Evolutionary conservation across 78 protist genomes (phyloP), one percentile per base, ranked within the genome.

Genomic region (Isochrysis galbana): DNA sequence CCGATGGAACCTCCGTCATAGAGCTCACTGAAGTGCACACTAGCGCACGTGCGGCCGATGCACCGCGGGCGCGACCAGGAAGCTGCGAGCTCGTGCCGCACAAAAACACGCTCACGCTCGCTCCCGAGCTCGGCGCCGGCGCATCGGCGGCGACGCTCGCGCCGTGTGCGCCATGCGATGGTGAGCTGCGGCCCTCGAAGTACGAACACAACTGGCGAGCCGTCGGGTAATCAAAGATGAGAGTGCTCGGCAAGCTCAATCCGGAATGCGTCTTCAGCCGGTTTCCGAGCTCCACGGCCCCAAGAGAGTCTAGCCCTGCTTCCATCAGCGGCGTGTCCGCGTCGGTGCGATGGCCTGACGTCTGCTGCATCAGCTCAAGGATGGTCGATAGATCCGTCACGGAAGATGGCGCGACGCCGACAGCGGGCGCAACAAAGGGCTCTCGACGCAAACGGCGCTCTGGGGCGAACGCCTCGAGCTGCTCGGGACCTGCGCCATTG

Each of bases 251-350:
- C 45, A 78, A n/a, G 14, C 17, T 4, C 36, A 41, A 29, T 36
- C 39, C 22, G 14, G 32, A 21, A 29, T 29, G 11, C 11, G 11
- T 19, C 32, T 39, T 29, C 47, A 78, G n/a, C 17, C 1, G 46
- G 42, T 39, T 41, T 32, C 86, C 51, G 51, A 78, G 47, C 86
- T 78, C 82, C 45, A 72, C 44, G 45, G 38, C 36, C 7, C 36
- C 82, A 5, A 72, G 82, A 38, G 82, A 72, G 82, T 72, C 82
- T 38, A 72, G 39, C 82, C 82, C 82, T 25, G 44, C 82, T 25
- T 72, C 82, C 36, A 5, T n/a, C 19, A 72, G 22, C 25, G 82
- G 21, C 44, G 41, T 42, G 44, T 72, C 82, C 44, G 44, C 41
- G 19, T 36, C 82, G 44, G 36, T 7, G 10, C 45, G 29, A 11